phyloP scores from a whole-genome alignment of 2,329 filamentous ascomycete species.

The Blumeria hordei region DNA sequence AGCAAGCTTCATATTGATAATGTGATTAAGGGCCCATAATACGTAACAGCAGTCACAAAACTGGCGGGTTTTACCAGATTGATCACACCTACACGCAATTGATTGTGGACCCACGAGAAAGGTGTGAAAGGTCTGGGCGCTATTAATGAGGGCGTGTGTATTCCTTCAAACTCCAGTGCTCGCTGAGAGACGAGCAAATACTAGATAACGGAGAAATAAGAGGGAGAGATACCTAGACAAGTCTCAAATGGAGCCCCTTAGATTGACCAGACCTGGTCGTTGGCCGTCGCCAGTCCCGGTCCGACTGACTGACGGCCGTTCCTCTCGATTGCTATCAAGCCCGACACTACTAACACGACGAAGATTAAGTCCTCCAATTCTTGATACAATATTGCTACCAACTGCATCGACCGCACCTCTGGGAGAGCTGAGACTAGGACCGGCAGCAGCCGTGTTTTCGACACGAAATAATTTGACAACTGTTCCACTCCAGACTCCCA shows the following conservation, averaged over 20 bases:
- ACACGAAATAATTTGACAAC: conserved; percentile 71
- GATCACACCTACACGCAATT: too few species aligned
- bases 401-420: conserved; percentile 83
- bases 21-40: too few species aligned
- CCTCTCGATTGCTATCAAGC: neutral
- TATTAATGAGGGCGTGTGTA: too few species aligned
- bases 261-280: neutral
- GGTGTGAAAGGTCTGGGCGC: too few species aligned
- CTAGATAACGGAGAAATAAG: too few species aligned
- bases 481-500: conserved; percentile 87
- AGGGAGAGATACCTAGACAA: neutral
- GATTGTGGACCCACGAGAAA: too few species aligned
- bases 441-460: conserved; percentile 57
- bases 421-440: conserved; percentile 62
- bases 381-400: conserved; percentile 66
- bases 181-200: too few species aligned
- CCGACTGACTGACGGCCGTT: neutral
- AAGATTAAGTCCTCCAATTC: conserved; percentile 48
- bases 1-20: too few species aligned
- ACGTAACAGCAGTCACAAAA: too few species aligned
- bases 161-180: too few species aligned
- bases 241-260: neutral
- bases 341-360: conserved; percentile 9
- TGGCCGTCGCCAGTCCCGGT: conserved; percentile 2
- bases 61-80: too few species aligned